These are phyloP conservation scores for Annulohypoxylon maeteangense DNA, from an alignment of 495 filamentous ascomycete species.

Conservation along the genomic window DNA sequence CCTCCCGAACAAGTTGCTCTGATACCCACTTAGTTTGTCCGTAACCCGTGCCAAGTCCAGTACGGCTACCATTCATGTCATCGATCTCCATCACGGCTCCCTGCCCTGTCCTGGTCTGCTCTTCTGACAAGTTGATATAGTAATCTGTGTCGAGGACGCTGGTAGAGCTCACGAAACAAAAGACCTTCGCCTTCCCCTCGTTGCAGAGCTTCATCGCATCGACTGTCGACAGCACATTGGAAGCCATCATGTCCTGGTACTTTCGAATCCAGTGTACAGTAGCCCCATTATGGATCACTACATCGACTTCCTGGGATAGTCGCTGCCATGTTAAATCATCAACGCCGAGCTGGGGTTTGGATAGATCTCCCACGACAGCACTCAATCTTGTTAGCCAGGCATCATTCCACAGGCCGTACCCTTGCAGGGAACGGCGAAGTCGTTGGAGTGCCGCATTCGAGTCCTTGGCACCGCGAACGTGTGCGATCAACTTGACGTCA, in stretches of 20 bases:
- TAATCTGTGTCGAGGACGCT: conserved; percentile 82
- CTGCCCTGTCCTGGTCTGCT: conserved; percentile 58
- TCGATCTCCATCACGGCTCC: conserved; percentile 60
- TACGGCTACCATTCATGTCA: conserved; percentile 59
- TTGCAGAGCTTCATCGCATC: conserved; percentile 81
- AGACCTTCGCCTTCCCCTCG: conserved; percentile 78
- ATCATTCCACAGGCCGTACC: conserved; percentile 84
- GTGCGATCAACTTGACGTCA: conserved; percentile 74
- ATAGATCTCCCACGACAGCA: conserved; percentile 77
- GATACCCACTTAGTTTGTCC: conserved; percentile 81
- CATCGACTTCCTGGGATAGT: conserved; percentile 72
- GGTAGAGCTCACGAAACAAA: conserved; percentile 89
- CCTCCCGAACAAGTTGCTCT: conserved; percentile 77
- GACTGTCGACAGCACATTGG: conserved; percentile 86
- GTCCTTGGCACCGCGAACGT: conserved; percentile 74
- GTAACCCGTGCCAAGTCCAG: conserved; percentile 75
- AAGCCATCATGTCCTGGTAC: conserved; percentile 77
- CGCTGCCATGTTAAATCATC: conserved; percentile 68
- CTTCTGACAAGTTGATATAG: conserved; percentile 78
- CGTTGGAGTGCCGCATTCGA: conserved; percentile 59
- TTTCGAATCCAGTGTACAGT: conserved; percentile 85
- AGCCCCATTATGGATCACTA: conserved; percentile 93
- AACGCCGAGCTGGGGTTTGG: conserved; percentile 76
- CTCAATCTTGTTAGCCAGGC: conserved; percentile 72
- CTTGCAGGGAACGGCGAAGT: conserved; percentile 64